These are phyloP conservation scores for Colletotrichum coccodes DNA, from an alignment of 2,329 filamentous ascomycete species.

Conservation along the genomic window DNA sequence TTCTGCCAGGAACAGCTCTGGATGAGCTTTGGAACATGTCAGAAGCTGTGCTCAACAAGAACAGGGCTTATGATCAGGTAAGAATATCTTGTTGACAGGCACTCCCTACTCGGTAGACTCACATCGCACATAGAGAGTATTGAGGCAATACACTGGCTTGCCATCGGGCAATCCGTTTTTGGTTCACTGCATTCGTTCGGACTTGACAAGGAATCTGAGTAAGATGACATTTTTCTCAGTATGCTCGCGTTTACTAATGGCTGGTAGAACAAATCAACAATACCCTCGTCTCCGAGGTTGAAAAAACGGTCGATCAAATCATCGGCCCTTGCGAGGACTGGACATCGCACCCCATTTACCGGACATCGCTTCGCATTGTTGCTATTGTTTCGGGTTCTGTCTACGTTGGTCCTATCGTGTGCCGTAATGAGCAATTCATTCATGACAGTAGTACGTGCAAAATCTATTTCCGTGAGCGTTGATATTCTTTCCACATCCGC, in stretches of 20 bases:
- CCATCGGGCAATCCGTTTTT: constrained; percentile 20
- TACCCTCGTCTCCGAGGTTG: constrained; percentile 3
- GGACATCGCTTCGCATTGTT: constrained; percentile 51
- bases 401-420: constrained; percentile 55
- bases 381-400: constrained; percentile 53
- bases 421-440: constrained; percentile 52
- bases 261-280: background rate
- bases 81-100: background rate
- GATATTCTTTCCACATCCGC: too few relatives aligned
- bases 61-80: constrained; percentile 18
- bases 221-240: background rate
- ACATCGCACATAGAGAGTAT: background rate
- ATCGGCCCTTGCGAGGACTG: constrained; percentile 48
- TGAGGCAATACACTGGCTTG: constrained; percentile 17
- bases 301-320: constrained; percentile 39
- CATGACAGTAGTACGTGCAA: constrained; percentile 54
- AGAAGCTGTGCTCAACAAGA: constrained; percentile 14
- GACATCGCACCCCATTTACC: constrained; percentile 47
- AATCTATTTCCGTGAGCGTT: too few relatives aligned
- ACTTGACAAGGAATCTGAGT: constrained; percentile 15
- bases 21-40: constrained; percentile 23
- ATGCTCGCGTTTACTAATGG: background rate
- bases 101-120: background rate
- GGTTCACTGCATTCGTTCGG: constrained; percentile 17
- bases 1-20: constrained; percentile 2